Evolutionary conservation across 1,284 basidiomycete genomes (phyloP).

Genomic region (Fomitopsis palustris): DNA sequence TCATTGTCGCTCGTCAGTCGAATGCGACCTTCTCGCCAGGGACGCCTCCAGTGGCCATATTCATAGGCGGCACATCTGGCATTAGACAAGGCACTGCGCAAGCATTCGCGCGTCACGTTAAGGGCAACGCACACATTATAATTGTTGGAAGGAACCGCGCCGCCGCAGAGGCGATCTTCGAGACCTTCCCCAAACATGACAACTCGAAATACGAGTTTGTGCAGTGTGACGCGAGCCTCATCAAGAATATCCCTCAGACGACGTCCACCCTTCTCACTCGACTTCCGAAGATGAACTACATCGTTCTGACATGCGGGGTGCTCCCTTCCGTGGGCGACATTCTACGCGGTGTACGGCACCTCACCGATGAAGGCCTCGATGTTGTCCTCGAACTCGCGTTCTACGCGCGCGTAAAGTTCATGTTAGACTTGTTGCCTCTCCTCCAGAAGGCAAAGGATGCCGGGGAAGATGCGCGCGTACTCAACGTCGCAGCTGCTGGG

Average conservation of each 20-base stretch:
- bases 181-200: conserved; percentile 25
- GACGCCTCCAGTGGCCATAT: conserved; percentile 29
- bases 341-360: conserved; percentile 20
- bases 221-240: conserved; percentile 33
- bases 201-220: conserved; percentile 32
- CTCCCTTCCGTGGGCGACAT: conserved; percentile 24
- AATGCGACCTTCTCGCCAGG: conserved; percentile 14
- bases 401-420: conserved; percentile 29
- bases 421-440: conserved; percentile 23
- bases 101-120: conserved; percentile 25
- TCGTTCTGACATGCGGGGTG: conserved; percentile 29
- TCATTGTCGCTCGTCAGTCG: conserved; percentile 8
- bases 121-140: conserved; percentile 24
- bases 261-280: conserved; percentile 21
- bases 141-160: conserved; percentile 33
- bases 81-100: conserved; percentile 32
- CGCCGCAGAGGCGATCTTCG: conserved; percentile 34
- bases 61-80: conserved; percentile 33
- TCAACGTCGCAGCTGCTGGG: conserved; percentile 20
- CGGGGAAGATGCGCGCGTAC: conserved; percentile 19
- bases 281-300: conserved; percentile 32
- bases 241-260: conserved; percentile 29
- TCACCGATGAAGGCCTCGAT: conserved; percentile 23
- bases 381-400: conserved; percentile 23
- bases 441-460: conserved; percentile 17